Percentiles rank a stretch among this genome's conserved stretches.
phyloP scores from a whole-genome alignment of 805 yeast species.

The Metschnikowia peoriensis region DNA sequence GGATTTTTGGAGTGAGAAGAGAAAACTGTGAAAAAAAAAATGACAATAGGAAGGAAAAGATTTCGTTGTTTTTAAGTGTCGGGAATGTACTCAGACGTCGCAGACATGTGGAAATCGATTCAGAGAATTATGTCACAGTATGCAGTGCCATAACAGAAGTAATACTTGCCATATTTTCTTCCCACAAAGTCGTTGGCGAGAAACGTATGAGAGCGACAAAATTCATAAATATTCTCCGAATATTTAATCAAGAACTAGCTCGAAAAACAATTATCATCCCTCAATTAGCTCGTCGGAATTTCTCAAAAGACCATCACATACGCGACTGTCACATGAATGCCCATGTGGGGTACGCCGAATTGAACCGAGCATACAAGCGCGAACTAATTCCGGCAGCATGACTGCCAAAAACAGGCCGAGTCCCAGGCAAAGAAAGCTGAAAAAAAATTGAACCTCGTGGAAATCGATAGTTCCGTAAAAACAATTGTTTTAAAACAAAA shows the following conservation, averaged over 20 bases:
- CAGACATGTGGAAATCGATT: slow-evolving; percentile 2
- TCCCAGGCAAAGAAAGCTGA: background rate
- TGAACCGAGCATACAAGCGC: background rate
- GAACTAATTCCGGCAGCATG: background rate
- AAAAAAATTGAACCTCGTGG: too few relatives aligned
- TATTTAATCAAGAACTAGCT: background rate
- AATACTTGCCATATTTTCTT: background rate
- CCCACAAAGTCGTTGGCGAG: too few relatives aligned
- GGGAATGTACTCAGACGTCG: background rate
- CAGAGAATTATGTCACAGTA: background rate
- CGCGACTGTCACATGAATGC: background rate
- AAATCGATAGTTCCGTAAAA: too few relatives aligned
- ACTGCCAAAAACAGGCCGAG: too few relatives aligned
- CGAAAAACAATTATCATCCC: background rate
- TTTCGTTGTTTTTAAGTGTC: background rate
- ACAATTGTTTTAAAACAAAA: too few relatives aligned
- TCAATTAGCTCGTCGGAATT: too few relatives aligned
- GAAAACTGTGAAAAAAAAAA: background rate
- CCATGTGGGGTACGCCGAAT: background rate
- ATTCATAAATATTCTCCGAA: background rate
- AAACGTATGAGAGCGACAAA: too few relatives aligned
- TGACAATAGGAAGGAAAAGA: background rate
- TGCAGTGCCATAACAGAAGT: background rate
- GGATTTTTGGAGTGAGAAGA: background rate
- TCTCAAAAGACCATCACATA: too few relatives aligned